phyloP scores from a whole-genome alignment of 441 rosid genomes.

The Gossypium schwendimanii region DNA sequence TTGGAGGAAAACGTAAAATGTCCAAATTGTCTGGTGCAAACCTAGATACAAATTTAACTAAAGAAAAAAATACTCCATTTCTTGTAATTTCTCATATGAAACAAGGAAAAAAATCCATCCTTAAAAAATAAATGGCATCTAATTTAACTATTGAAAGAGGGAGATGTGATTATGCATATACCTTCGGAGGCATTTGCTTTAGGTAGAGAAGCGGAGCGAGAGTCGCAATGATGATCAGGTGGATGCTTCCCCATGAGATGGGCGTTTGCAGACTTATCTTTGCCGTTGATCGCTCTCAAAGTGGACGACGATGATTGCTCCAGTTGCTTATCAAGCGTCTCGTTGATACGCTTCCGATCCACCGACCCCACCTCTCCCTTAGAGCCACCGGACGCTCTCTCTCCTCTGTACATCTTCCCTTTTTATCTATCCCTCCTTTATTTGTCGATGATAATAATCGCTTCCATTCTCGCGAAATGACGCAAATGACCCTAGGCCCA shows the following conservation, averaged over 20 bases:
- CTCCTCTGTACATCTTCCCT: slow-evolving; percentile 42
- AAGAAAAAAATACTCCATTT: not conserved
- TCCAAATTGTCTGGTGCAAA: too few relatives aligned
- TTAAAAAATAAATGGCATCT: not conserved
- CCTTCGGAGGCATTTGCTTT: slow-evolving; percentile 53
- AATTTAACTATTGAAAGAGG: not conserved
- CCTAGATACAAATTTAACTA: not conserved
- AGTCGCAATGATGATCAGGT: slow-evolving; percentile 36
- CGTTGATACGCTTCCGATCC: slow-evolving; percentile 63
- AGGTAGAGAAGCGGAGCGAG: slow-evolving; percentile 39
- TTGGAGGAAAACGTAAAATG: too few relatives aligned
- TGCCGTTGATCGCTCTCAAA: slow-evolving; percentile 45
- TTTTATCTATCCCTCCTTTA: not conserved
- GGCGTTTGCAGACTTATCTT: slow-evolving; percentile 42
- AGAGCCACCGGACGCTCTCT: slow-evolving; percentile 38
- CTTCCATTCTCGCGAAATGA: slow-evolving; percentile 1
- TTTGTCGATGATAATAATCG: slow-evolving; percentile 9
- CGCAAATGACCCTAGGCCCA: too few relatives aligned
- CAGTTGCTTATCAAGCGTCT: slow-evolving; percentile 47
- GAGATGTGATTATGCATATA: slow-evolving; percentile 7
- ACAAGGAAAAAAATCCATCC: not conserved
- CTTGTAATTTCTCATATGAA: not conserved
- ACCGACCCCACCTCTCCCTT: slow-evolving; percentile 40
- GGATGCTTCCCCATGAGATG: slow-evolving; percentile 44
- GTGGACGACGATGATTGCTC: slow-evolving; percentile 51